Evolutionary conservation across 1,284 basidiomycete species (phyloP).

Genomic region (Clitocybe nebularis): DNA sequence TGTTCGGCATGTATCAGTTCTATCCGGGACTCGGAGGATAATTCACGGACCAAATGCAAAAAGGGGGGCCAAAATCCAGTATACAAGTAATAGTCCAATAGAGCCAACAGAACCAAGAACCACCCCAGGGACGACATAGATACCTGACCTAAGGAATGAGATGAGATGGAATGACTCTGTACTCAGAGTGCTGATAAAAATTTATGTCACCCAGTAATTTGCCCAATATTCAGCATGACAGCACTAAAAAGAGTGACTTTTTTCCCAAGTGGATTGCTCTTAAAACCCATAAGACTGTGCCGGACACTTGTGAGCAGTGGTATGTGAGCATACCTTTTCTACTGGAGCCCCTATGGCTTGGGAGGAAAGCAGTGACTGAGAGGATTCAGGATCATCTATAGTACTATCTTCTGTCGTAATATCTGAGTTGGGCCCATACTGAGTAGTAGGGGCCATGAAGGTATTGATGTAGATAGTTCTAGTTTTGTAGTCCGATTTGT

Average conservation of each 20-base stretch:
- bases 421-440: too few relatives aligned
- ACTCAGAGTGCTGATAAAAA: too few relatives aligned
- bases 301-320: constrained; percentile 1
- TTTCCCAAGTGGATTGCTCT: constrained; percentile 24
- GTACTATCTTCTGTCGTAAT: too few relatives aligned
- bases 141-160: constrained; percentile 22
- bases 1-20: not conserved
- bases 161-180: not conserved
- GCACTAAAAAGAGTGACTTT: constrained; percentile 29
- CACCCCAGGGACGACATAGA: constrained; percentile 29
- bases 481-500: too few relatives aligned
- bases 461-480: too few relatives aligned
- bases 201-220: constrained; percentile 26
- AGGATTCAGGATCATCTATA: not conserved
- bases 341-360: constrained; percentile 8
- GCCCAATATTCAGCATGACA: constrained; percentile 29
- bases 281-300: not conserved
- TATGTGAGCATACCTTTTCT: constrained; percentile 3
- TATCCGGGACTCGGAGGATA: not conserved
- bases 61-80: constrained; percentile 27
- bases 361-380: not conserved
- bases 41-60: constrained; percentile 26
- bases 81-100: constrained; percentile 25
- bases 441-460: too few relatives aligned
- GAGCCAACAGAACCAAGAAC: constrained; percentile 30